Percentiles rank a stretch among this genome's conserved stretches.
phyloP scores from a whole-genome alignment of 768 basidiomycete species.

The Auriculariales sp. region DNA sequence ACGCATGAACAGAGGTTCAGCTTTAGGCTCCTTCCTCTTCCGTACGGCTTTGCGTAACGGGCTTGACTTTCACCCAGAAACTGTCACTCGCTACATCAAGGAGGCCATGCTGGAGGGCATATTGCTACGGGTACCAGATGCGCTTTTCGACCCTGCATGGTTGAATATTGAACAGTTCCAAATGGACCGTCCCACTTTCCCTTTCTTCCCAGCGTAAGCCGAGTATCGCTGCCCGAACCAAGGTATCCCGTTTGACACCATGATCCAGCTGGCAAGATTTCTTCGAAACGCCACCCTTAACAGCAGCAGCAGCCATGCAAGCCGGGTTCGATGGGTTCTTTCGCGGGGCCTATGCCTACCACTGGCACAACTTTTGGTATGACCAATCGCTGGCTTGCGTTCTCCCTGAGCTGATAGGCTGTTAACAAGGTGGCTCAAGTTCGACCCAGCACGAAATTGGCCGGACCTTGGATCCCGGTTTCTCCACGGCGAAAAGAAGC shows the following conservation, averaged over 20 bases:
- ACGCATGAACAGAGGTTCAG: slow-evolving; percentile 83
- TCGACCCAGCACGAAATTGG: slow-evolving; percentile 87
- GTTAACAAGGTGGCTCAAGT: slow-evolving; percentile 77
- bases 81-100: slow-evolving; percentile 76
- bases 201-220: slow-evolving; percentile 72
- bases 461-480: slow-evolving; percentile 84
- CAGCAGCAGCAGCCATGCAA: slow-evolving; percentile 71
- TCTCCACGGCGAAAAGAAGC: slow-evolving; percentile 53
- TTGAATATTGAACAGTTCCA: slow-evolving; percentile 87
- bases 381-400: slow-evolving; percentile 9
- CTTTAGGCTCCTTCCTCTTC: slow-evolving; percentile 86
- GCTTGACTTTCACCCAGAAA: slow-evolving; percentile 96
- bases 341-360: slow-evolving; percentile 88
- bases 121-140: slow-evolving; percentile 81
- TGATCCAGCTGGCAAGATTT: slow-evolving; percentile 65
- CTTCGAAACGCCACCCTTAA: slow-evolving; percentile 63
- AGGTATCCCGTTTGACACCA: not conserved
- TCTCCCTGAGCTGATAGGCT: not conserved
- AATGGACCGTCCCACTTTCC: slow-evolving; percentile 83
- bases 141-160: slow-evolving; percentile 95
- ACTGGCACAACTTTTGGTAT: slow-evolving; percentile 90
- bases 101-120: slow-evolving; percentile 78
- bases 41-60: slow-evolving; percentile 87
- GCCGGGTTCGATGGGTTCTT: slow-evolving; percentile 94
- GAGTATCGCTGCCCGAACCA: slow-evolving; percentile 11